Base-by-base conservation (phyloP, 176 grass and related monocot genomes). In the Oryza glumipatula region DNA sequence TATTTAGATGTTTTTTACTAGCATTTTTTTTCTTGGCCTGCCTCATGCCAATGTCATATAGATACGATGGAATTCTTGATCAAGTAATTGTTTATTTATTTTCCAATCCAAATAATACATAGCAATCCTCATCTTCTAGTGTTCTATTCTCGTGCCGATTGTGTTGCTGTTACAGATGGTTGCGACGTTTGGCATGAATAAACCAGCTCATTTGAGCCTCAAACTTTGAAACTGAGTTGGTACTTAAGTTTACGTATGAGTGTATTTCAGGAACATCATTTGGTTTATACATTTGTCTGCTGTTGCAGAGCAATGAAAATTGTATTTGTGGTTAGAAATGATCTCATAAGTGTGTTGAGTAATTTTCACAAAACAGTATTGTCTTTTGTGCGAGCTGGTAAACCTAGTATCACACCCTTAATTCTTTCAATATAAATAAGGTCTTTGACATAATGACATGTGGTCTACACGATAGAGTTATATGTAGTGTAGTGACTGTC, bases 1-100 rank as follows among this genome's bases (percentile, higher is more conserved):
- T 87, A 87, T 76, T 70, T 87, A 81, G 70, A 33, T 87, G 60
- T 74, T 9, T 44, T 68, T 76, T 76, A 46, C 78, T 60, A 58
- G 58, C 19, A 63, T 68, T 74, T 70, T 86, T 76, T 81, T 22
- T n/a, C 56, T 74, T 82, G 48, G 63, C 78, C 36, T 70, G 10
- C 44, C 11, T 75, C 61, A 45, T 63, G 67, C 66, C 51, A 7
- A 48, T 60, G 65, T 21, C 43, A 38, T 49, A 86, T 23, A 24
- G 48, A 80, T 79, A 73, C 85, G 51, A 32, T 35, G 35, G 11
- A 54, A 80, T 56, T 68, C 23, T 48, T 69, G 63, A 35, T 68
- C 58, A 81, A 75, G 47, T 60, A 58, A 69, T 76, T 69, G 36
- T 75, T 68, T 74, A 80, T 60, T 76, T 68, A 23, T 63, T 63